Conservation (phyloP, 2,329 filamentous ascomycete genomes). For the Neonectria neomacrospora region DNA sequence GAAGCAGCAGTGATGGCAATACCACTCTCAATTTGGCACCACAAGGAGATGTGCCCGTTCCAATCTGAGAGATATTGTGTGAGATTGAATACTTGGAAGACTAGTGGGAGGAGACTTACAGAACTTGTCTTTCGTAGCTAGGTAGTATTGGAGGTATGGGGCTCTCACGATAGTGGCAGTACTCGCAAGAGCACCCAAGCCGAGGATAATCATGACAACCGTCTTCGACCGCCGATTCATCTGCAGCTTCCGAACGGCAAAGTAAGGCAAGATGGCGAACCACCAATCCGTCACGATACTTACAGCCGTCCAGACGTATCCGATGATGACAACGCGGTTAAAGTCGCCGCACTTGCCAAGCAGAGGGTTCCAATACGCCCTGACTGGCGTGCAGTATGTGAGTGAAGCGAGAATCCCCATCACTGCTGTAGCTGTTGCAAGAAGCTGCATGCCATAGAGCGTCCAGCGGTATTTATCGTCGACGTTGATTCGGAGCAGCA, state of each 20-base stretch:
- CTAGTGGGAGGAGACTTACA: neutral
- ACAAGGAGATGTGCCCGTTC: neutral
- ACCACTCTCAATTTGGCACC: neutral
- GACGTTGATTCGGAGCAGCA: neutral
- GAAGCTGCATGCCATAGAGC: neutral
- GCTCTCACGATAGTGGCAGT: constrained; percentile 10
- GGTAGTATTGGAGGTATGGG: constrained; percentile 18
- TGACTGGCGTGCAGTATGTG: neutral
- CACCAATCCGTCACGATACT: constrained; percentile 20
- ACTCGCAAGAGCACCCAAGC: constrained; percentile 14
- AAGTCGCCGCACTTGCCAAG: constrained; percentile 2
- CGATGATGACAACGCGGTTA: neutral
- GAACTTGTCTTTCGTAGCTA: constrained; percentile 1
- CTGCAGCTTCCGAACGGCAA: constrained; percentile 11
- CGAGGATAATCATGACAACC: constrained; percentile 10
- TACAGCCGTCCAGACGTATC: constrained; percentile 15
- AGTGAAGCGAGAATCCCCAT: neutral
- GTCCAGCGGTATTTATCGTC: neutral
- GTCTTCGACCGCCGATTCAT: constrained; percentile 15
- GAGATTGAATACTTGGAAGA: neutral
- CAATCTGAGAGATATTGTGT: neutral
- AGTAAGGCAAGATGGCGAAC: constrained; percentile 16
- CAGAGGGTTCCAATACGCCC: neutral
- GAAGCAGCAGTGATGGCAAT: neutral
- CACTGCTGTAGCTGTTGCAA: neutral